Percentiles rank a stretch among this genome's conserved stretches.
phyloP scores from a whole-genome alignment of 129 eudicot genomes.

The Flaveria linearis region DNA sequence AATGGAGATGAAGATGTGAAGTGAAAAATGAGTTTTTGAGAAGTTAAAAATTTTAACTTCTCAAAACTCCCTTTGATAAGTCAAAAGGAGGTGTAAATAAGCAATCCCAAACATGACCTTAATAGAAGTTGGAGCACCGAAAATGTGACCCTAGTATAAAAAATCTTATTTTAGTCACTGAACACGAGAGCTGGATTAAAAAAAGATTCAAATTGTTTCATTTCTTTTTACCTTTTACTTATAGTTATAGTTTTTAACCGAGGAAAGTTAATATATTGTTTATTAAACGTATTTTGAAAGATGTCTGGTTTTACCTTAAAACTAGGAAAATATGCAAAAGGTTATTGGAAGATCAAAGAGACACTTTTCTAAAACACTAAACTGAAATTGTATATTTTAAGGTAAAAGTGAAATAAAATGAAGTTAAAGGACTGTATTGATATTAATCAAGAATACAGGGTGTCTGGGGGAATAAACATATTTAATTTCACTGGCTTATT shows the following conservation, averaged over 20 bases:
- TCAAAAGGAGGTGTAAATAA: too few relatives aligned
- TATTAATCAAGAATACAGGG: not conserved
- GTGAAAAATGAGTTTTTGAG: too few relatives aligned
- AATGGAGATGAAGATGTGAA: too few relatives aligned
- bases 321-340: not conserved
- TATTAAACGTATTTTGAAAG: too few relatives aligned
- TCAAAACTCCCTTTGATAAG: too few relatives aligned
- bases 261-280: not conserved
- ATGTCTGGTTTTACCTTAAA: too few relatives aligned
- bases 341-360: not conserved
- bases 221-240: not conserved
- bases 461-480: conserved; percentile 17
- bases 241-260: not conserved
- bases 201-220: not conserved
- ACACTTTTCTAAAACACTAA: not conserved
- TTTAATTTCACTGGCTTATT: conserved; percentile 5
- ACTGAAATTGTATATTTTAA: not conserved
- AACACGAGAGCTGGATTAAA: not conserved
- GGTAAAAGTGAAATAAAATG: conserved; percentile 17
- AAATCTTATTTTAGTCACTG: too few relatives aligned
- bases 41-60: too few relatives aligned
- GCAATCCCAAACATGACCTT: too few relatives aligned
- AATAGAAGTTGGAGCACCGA: too few relatives aligned
- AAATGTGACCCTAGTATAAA: too few relatives aligned
- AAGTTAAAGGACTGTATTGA: conserved; percentile 20